Percentiles rank a stretch among this genome's conserved stretches.
phyloP scores from a whole-genome alignment of 2,329 filamentous ascomycete genomes.

The Dactylellina parvicollis region DNA sequence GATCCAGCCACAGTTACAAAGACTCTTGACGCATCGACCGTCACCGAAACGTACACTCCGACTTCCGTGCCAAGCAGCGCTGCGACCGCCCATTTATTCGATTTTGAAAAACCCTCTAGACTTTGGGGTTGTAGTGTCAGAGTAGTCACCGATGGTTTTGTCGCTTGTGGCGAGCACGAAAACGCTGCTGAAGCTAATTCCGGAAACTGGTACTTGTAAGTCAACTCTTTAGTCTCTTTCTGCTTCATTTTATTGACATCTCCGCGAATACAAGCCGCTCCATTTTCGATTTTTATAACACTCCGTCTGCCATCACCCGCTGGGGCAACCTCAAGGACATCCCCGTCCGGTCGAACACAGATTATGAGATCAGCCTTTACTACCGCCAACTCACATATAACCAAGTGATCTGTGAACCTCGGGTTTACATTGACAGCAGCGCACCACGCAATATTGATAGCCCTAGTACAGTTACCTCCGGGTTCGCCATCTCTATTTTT shows the following conservation, averaged over 20 bases:
- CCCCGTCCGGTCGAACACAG: slow-evolving; percentile 1
- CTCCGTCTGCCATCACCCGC: neutral
- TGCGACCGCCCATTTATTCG: neutral
- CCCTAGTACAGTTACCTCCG: no score
- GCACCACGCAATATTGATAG: no score
- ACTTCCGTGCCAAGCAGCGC: no score
- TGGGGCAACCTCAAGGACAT: slow-evolving; percentile 10
- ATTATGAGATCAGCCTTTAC: slow-evolving; percentile 19
- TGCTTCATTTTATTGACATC: neutral
- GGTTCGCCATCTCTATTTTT: no score
- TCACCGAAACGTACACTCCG: slow-evolving; percentile 16
- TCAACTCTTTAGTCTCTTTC: neutral
- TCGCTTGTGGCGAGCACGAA: slow-evolving; percentile 13
- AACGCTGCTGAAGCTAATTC: slow-evolving; percentile 1
- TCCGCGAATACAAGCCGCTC: neutral
- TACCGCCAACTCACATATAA: slow-evolving; percentile 11
- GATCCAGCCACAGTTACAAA: slow-evolving; percentile 18
- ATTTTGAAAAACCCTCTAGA: slow-evolving; percentile 5
- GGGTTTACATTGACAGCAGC: no score
- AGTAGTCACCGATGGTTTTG: neutral
- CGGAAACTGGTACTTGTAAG: slow-evolving; percentile 29
- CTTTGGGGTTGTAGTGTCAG: slow-evolving; percentile 12
- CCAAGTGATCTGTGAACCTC: slow-evolving; percentile 9
- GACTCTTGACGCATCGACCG: slow-evolving; percentile 5
- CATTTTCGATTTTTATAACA: neutral